Evolutionary conservation across 371 early-diverging fungal genomes (phyloP), one percentile per base, ranked within the genome.

Genomic region (Saksenaea oblongispora): DNA sequence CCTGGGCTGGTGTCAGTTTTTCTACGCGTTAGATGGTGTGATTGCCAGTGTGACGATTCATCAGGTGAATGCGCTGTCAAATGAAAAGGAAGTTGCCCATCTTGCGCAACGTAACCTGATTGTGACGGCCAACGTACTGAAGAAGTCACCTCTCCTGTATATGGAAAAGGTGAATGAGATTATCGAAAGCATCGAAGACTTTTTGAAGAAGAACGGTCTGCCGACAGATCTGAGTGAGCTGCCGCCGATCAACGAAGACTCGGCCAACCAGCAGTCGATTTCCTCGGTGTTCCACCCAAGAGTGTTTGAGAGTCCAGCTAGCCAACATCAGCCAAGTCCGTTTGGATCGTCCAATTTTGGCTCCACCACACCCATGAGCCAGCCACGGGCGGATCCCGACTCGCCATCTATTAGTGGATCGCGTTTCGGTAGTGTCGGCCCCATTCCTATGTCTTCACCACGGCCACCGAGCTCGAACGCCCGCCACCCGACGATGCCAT

Each of bases 131-230:
- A 57, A 69, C 54, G 67, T 82, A 5, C 58, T 82, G 5, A 65
- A 71, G 28, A 62, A 74, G 4, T 84, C 82, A 3, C 87, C 84
- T 11, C 69, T 80, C 15, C 58, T 72, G 0, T 82, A 85, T 28
- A 84, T 82, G 80, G 75, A 74, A 8, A 82, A 82, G 62, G 72
- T 87, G 47, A 66, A 71, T 56, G 73, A 65, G 65, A 79, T 72
- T 63, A 76, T 73, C 63, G 72, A 69, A 60, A 73, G 63, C 66
- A 80, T 73, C 42, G 76, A 68, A 35, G 73, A 47, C 34, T 72
- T 67, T 42, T 68, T 69, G 74, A 74, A 64, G 62, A 74, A 60
- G 70, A 65, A 64, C 67, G 63, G 27, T 7, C 62, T 42, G 47
- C 69, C 64, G 44, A 72, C 56, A 54, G 71, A 66, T 62, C 55